Conservation (phyloP, 2,329 filamentous ascomycete genomes). For the Colletotrichum sp. region DNA sequence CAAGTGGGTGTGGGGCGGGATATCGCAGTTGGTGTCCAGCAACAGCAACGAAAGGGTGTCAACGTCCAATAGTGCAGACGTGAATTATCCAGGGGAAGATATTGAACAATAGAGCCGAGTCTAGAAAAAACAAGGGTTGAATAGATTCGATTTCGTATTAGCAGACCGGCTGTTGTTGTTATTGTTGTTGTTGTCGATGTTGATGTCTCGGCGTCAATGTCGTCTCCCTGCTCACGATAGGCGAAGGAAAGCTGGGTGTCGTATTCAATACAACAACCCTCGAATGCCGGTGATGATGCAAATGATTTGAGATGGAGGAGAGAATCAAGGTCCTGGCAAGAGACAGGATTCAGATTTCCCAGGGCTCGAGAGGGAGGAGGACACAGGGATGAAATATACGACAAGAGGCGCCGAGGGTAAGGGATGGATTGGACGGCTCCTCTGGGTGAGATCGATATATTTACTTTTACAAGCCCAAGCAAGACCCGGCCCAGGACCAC, state of each 20-base stretch:
- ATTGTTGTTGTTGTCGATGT: neutral
- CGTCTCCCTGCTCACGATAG: neutral
- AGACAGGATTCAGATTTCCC: neutral
- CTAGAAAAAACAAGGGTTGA: neutral
- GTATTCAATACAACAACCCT: conserved; percentile 19
- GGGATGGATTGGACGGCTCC: conserved; percentile 7
- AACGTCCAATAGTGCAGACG: neutral
- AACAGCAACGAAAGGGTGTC: neutral
- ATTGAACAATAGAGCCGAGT: neutral
- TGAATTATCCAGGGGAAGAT: neutral
- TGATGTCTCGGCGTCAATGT: neutral
- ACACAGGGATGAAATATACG: conserved; percentile 18
- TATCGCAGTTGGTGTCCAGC: neutral
- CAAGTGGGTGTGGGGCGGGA: neutral
- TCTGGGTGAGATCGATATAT: conserved; percentile 15
- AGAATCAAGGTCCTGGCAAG: neutral
- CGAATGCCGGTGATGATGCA: conserved; percentile 15
- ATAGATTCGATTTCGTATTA: neutral
- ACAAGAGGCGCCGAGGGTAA: conserved; percentile 11
- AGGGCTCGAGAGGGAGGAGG: conserved; percentile 3
- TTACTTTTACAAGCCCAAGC: conserved; percentile 18
- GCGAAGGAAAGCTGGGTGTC: neutral
- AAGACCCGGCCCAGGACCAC: neutral
- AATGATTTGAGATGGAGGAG: neutral
- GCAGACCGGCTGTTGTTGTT: conserved; percentile 11